Base-by-base conservation (phyloP, 2,329 filamentous ascomycete species). In the Macrophomina tecta region DNA sequence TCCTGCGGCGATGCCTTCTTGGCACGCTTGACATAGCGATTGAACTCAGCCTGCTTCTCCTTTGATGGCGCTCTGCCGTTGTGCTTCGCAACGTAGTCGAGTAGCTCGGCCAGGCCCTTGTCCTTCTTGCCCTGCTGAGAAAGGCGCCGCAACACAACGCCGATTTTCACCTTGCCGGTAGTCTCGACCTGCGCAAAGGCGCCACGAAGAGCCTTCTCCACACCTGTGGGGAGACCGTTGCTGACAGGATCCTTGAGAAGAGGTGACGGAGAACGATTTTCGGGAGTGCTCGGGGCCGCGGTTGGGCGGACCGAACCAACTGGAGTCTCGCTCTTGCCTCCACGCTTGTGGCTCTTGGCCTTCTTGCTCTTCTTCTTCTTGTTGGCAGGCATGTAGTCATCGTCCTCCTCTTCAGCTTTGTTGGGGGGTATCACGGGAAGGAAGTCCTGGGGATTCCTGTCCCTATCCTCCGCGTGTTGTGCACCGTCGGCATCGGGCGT, bases 401-500 rank as follows among this genome's bases (percentile, higher is more conserved):
- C 79, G 67, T 84, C 82, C 56, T 80, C 80, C 40, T 82, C 80
- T 66, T 82, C 82, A 36, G 82, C 80, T 70, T 71, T 75, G 73
- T 42, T 69, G 76, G 67, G 65, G 71, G 75, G 67, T 72, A 74
- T 66, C 70, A 67, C 51, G 70, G 72, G 69, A 11, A 75, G 73
- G 16, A 77, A 77, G 52, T 79, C 75, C 68, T 80, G 78, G 28
- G 48, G 53, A 18, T 61, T 66, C 55, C 53, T 51, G 53, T 66
- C 64, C 55, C 53, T 32, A 45, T 66, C 55, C 46, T 67, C 65
- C 56, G 49, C 65, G 18, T 55, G 64, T 30, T 74, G 77, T 64
- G 80, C 77, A 38, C 77, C 70, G 63, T 79, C 78, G 46, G 75
- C 75, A 69, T 84, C 82, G 65, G 82, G 81, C 49, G 82, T 84